These are phyloP conservation scores for Vigna reflexopilosa DNA, from an alignment of 306 rosid genomes.

Conservation along the genomic window DNA sequence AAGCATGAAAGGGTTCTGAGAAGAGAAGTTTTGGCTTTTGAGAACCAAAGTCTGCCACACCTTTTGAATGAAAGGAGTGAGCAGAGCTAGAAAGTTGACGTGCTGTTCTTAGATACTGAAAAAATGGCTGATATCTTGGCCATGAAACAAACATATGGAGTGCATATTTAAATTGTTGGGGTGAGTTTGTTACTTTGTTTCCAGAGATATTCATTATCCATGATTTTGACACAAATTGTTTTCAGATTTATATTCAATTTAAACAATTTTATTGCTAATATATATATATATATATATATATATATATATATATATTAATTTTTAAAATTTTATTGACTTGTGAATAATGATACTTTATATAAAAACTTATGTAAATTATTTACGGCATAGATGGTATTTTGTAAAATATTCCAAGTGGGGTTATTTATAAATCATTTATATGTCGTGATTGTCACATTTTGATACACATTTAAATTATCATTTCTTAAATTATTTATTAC, in stretches of 20 bases:
- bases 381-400: too few relatives aligned
- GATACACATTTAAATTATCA: too few relatives aligned
- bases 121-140: background rate
- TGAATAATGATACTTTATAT: too few relatives aligned
- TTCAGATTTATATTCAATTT: background rate
- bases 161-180: background rate
- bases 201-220: background rate
- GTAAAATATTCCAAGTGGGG: too few relatives aligned
- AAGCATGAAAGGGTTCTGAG: background rate
- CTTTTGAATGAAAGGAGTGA: background rate
- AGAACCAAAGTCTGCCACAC: background rate
- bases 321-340: too few relatives aligned
- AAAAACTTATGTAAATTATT: too few relatives aligned
- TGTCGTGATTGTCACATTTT: too few relatives aligned
- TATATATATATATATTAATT: too few relatives aligned
- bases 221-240: background rate
- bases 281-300: too few relatives aligned
- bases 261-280: too few relatives aligned
- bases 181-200: background rate
- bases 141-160: background rate
- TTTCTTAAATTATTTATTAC: too few relatives aligned
- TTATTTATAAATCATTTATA: too few relatives aligned
- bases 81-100: background rate
- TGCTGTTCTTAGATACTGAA: background rate
- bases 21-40: background rate